Evolutionary conservation across 2,329 filamentous ascomycete species (phyloP), one percentile per base, ranked within the genome.

Genomic region (Neofusicoccum cordaticola): DNA sequence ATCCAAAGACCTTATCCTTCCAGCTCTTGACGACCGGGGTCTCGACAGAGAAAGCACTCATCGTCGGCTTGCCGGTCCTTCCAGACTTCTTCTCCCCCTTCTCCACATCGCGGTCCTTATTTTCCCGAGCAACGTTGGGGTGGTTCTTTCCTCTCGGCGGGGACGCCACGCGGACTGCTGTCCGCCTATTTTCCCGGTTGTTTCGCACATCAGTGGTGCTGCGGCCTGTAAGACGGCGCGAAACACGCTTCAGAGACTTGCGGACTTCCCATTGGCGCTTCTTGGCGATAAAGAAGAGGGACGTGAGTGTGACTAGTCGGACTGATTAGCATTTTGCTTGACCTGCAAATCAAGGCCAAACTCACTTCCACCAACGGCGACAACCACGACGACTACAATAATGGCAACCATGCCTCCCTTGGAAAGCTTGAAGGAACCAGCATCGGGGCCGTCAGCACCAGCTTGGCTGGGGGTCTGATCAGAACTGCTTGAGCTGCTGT

Each of bases 221-320:
- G 53, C 79, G 77, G 19, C 78, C 79, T 1, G 80, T 82, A 50
- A 82, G 66, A 31, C 80, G 78, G 48, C 79, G 76, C 15, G 80
- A 82, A 1, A 90, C 93, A 68, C 85, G 86, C 63, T 88, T 85
- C 65, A 96, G 82, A 35, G 84, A 90, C 73, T 91, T 86, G 65
- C 88, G 86, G 69, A 95, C 82, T 69, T 88, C 90, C 92, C 92
- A 95, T 76, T 93, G 90, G 52, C 88, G 86, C 80, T 92, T 93
- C 82, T 95, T 95, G 63, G 92, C 90, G 42, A 94, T 75, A 75
- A 89, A 92, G 80, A 90, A 96, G 34, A 95, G 85, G 2, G 86
- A 79, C 2, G 87, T 85, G 39, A 85, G 88, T 22, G 82, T 83
- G 67, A 88, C 90, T 90, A 60, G 68, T 15, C 7, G 19, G 19